Percentiles rank a stretch among this genome's conserved stretches.
Conservation (phyloP, 352 stramenopile species). For the Phytophthora meadii region DNA sequence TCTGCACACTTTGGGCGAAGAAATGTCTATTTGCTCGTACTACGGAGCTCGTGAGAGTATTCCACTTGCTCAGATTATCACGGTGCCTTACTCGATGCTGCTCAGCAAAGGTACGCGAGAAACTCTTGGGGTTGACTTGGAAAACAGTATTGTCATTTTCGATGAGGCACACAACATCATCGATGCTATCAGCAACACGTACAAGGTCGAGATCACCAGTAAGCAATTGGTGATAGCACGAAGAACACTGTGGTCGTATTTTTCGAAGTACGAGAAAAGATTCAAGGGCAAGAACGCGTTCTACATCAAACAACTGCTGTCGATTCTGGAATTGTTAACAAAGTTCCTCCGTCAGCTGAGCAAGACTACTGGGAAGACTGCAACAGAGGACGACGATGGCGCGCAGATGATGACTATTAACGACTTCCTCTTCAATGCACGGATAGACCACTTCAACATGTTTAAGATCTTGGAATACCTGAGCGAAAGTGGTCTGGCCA, state of each 20-base stretch:
- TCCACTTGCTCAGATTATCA: slow-evolving; percentile 88
- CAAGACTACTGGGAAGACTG: slow-evolving; percentile 31
- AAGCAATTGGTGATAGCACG: slow-evolving; percentile 79
- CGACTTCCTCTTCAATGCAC: slow-evolving; percentile 85
- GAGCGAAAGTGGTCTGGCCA: slow-evolving; percentile 74
- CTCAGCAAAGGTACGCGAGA: slow-evolving; percentile 92
- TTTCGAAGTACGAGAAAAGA: slow-evolving; percentile 88
- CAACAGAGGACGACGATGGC: slow-evolving; percentile 25
- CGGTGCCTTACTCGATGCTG: slow-evolving; percentile 94
- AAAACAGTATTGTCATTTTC: slow-evolving; percentile 95
- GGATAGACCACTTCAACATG: slow-evolving; percentile 90
- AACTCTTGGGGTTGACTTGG: slow-evolving; percentile 87
- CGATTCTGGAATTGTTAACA: slow-evolving; percentile 73
- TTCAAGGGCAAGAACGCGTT: slow-evolving; percentile 89
- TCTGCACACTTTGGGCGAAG: slow-evolving; percentile 87
- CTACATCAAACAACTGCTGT: slow-evolving; percentile 91
- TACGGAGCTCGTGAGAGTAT: slow-evolving; percentile 95
- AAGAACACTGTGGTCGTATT: slow-evolving; percentile 86
- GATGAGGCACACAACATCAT: slow-evolving; percentile 99
- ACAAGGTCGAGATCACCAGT: slow-evolving; percentile 81
- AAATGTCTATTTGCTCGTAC: slow-evolving; percentile 96
- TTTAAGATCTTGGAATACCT: slow-evolving; percentile 91
- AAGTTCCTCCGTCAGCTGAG: slow-evolving; percentile 77
- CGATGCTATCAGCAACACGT: slow-evolving; percentile 94
- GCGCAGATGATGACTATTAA: slow-evolving; percentile 84